Conservation (phyloP, 768 basidiomycete genomes). For the Suillus fuscotomentosus region DNA sequence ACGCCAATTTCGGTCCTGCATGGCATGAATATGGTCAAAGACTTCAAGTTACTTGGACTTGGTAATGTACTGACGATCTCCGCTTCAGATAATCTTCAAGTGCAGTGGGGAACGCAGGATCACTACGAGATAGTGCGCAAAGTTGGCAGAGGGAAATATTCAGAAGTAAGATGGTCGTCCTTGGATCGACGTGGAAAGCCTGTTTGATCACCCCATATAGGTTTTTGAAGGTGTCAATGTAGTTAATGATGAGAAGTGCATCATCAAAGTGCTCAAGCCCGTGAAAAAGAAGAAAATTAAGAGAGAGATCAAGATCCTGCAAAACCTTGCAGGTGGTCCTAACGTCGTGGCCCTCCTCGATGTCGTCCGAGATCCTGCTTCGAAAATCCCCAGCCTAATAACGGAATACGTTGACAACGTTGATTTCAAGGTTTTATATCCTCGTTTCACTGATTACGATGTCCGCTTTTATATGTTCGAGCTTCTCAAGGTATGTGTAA, state of each 20-base stretch:
- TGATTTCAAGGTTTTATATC: conserved; percentile 96
- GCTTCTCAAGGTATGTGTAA: conserved; percentile 72
- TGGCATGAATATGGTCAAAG: conserved; percentile 94
- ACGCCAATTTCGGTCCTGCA: conserved; percentile 79
- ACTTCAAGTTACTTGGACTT: conserved; percentile 1
- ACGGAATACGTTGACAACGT: conserved; percentile 98
- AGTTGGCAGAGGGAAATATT: conserved; percentile 94
- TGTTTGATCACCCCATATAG: conserved; percentile 37
- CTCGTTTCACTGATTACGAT: conserved; percentile 93
- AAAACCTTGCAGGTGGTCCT: conserved; percentile 94
- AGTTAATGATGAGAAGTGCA: conserved; percentile 89
- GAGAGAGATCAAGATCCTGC: conserved; percentile 96
- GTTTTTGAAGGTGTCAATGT: conserved; percentile 94
- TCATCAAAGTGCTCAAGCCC: conserved; percentile 98
- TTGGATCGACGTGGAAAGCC: conserved; percentile 6
- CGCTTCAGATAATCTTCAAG: conserved; percentile 82
- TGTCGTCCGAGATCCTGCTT: conserved; percentile 92
- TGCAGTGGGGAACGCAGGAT: conserved; percentile 97
- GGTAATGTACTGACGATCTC: conserved; percentile 14
- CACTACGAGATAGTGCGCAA: conserved; percentile 98
- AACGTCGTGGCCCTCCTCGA: conserved; percentile 93
- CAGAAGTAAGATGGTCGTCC: conserved; percentile 59
- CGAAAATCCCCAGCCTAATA: conserved; percentile 95
- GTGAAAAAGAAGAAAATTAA: conserved; percentile 99
- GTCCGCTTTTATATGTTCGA: conserved; percentile 97